These are phyloP conservation scores for Nidula microcarpa DNA, from an alignment of 768 basidiomycete species.

Conservation along the genomic window DNA sequence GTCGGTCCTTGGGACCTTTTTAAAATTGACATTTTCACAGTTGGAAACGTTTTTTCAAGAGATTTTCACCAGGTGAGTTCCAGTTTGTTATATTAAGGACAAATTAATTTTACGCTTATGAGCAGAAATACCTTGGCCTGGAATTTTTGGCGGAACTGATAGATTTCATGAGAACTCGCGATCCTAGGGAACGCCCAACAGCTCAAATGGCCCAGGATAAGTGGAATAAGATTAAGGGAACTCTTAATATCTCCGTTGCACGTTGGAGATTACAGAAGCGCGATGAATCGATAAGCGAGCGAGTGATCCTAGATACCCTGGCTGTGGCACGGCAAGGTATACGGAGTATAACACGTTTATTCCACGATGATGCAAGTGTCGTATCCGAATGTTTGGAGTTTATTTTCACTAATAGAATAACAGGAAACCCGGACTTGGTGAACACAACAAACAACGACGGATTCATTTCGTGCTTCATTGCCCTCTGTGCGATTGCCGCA, in stretches of 20 bases:
- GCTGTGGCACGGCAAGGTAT: background rate
- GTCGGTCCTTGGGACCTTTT: constrained; percentile 17
- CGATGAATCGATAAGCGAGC: background rate
- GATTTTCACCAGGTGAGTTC: constrained; percentile 17
- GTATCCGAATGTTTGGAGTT: too few relatives aligned
- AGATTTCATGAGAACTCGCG: background rate
- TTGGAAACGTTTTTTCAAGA: constrained; percentile 21
- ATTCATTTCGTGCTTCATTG: too few relatives aligned
- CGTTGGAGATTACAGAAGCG: background rate
- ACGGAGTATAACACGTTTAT: background rate
- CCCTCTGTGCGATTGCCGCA: too few relatives aligned
- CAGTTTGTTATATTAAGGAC: background rate
- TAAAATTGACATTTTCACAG: constrained; percentile 25
- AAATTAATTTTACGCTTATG: background rate
- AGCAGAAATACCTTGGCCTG: background rate
- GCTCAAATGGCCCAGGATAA: background rate
- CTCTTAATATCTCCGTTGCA: background rate
- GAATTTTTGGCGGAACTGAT: background rate
- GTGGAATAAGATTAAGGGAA: background rate
- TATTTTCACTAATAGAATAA: too few relatives aligned
- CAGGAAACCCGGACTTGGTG: too few relatives aligned
- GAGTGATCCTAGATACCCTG: background rate
- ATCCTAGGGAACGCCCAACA: background rate
- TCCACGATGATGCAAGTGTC: background rate
- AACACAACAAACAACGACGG: too few relatives aligned